These are phyloP conservation scores for Stagonosporopsis cucurbitacearum DNA, from an alignment of 2,329 filamentous ascomycete genomes.

Conservation along the genomic window DNA sequence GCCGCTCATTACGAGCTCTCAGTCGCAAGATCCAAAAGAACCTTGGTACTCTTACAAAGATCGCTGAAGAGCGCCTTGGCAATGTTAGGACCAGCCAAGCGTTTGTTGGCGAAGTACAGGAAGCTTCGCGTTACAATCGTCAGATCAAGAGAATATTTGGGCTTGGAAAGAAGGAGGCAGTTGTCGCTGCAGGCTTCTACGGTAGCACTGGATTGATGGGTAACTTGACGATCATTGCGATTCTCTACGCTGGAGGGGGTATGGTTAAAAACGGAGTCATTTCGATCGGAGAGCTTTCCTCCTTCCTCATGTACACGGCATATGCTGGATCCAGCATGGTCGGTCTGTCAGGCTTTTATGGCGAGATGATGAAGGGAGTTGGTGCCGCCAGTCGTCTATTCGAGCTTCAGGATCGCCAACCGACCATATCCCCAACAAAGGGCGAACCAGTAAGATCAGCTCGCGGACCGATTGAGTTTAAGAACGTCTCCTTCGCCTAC, in stretches of 20 bases:
- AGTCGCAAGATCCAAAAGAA: conserved; percentile 95
- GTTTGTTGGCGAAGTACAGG: conserved; percentile 90
- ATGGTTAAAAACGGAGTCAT: conserved; percentile 88
- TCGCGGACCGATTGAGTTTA: conserved; percentile 86
- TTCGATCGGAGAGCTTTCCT: conserved; percentile 89
- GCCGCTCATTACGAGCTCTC: conserved; percentile 83
- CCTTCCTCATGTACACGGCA: conserved; percentile 98
- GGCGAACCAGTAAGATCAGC: conserved; percentile 81
- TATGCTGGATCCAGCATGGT: conserved; percentile 87
- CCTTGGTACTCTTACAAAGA: conserved; percentile 89
- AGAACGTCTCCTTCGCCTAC: conserved; percentile 86
- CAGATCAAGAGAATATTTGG: conserved; percentile 93
- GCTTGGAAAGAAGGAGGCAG: conserved; percentile 83
- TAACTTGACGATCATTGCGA: conserved; percentile 92
- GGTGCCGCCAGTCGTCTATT: conserved; percentile 96
- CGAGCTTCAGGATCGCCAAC: conserved; percentile 89
- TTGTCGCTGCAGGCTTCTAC: conserved; percentile 92
- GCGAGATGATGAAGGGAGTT: conserved; percentile 98
- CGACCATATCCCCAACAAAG: conserved; percentile 84
- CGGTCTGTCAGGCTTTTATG: conserved; percentile 94
- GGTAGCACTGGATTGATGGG: conserved; percentile 85
- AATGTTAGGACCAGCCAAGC: conserved; percentile 97
- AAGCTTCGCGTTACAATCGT: conserved; percentile 87
- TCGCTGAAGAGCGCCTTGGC: conserved; percentile 95
- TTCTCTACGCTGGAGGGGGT: conserved; percentile 87